Evolutionary conservation across 306 rosid genomes (phyloP), one percentile per base, ranked within the genome.

Genomic region (Abrus precatorius): DNA sequence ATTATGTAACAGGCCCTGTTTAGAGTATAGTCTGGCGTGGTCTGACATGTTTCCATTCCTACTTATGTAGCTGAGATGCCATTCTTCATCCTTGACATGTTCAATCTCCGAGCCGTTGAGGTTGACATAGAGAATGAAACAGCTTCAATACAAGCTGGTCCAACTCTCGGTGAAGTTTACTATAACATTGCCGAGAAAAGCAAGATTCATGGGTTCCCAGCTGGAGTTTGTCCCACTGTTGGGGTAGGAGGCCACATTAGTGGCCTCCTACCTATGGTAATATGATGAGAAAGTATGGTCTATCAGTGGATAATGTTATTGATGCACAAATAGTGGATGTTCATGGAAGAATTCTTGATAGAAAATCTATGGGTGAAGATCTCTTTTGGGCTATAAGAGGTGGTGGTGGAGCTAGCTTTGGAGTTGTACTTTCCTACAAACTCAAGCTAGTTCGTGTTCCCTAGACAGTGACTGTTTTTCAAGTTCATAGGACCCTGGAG

Each of bases 301-400:
- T 92, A 1, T 72, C 94, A 0, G 87, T 83, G 1, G 97, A 92
- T 38, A 60, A 92, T 32, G 63, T 92, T 1, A 14, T 90, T 9
- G 92, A 92, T 61, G 91, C 97, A 1, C 83, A 75, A 83, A 74
- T 92, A 1, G 79, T 92, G 28, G 86, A 88, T 44, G 89, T 69
- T 1, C 82, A 88, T 0, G 94, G 91, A n/a, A 84, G 74, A 52
- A 11, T 90, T 49, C 89, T 85, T 5, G 91, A 90, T 28, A 82
- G 90, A 43, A 41, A 81, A 53, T 10, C 86, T 10, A 90, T 87
- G 94, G 94, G 92, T 6, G 88, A 88, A 9, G 92, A 89, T 72
- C 77, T 91, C 14, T 91, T 91, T 67, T 91, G 92, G 97, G 97
- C 94, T 1, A 88, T 90, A 27, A 81, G 84, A 60, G 94, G 97